These are phyloP conservation scores for Nitzschia inconspicua DNA, from an alignment of 108 stramenopile species.

Conservation along the genomic window DNA sequence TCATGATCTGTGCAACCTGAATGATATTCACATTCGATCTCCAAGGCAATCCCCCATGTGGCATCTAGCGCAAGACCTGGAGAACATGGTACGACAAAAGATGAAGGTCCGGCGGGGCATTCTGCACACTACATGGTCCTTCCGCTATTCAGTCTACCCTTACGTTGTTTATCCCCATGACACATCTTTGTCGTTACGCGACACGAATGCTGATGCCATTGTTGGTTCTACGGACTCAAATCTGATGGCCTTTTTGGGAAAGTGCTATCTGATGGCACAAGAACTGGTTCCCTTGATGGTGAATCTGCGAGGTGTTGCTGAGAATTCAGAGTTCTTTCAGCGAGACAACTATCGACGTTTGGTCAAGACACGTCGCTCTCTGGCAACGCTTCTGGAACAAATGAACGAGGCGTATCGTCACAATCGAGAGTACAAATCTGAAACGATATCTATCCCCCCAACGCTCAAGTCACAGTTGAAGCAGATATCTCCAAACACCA, in stretches of 20 bases:
- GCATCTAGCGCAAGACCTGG: slow-evolving; percentile 26
- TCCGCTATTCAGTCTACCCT: slow-evolving; percentile 66
- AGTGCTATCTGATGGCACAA: slow-evolving; percentile 67
- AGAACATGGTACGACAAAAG: slow-evolving; percentile 1
- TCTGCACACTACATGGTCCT: slow-evolving; percentile 67
- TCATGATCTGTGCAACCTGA: slow-evolving; percentile 73
- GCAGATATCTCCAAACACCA: slow-evolving; percentile 26
- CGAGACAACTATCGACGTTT: slow-evolving; percentile 70
- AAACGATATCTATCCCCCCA: slow-evolving; percentile 21
- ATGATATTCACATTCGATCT: slow-evolving; percentile 68
- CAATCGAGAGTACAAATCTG: slow-evolving; percentile 6
- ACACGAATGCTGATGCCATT: too few relatives aligned
- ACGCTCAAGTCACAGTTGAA: slow-evolving; percentile 20
- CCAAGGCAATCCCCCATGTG: slow-evolving; percentile 45
- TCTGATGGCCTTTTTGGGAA: slow-evolving; percentile 68
- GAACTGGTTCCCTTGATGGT: slow-evolving; percentile 65
- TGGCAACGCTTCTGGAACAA: slow-evolving; percentile 66
- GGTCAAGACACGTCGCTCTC: slow-evolving; percentile 63
- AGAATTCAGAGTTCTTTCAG: slow-evolving; percentile 80
- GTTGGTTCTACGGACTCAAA: slow-evolving; percentile 36
- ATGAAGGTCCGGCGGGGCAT: slow-evolving; percentile 36
- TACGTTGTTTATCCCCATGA: too few relatives aligned
- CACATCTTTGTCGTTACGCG: too few relatives aligned
- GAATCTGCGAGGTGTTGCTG: slow-evolving; percentile 74
- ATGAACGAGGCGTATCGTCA: slow-evolving; percentile 39